Evolutionary conservation across 352 stramenopile species (phyloP), one percentile per base, ranked within the genome.

Genomic region (Paralagenidium karlingii): DNA sequence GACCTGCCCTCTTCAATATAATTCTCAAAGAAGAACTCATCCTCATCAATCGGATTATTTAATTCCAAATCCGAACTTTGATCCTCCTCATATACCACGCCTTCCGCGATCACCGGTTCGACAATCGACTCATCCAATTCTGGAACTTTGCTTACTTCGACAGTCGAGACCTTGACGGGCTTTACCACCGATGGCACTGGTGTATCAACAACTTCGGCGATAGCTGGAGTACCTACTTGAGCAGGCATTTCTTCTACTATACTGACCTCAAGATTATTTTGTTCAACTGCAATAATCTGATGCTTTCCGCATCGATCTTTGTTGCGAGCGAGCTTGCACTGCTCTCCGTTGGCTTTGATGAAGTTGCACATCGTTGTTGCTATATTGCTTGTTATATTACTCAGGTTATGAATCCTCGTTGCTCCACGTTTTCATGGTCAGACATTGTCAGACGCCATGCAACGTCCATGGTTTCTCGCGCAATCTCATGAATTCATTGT

Each of bases 211-310:
- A 55, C 38, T 19, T 41, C 37, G 40, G 41, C 22, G 22, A 48
- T 25, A 33, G 41, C 41, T 48, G 41, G 41, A 25, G 41, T 48
- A 48, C 25, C 34, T 15, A 48, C 41, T 55, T 49, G 40, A 21
- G 47, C 40, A 16, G 47, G 40, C 47, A 55, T 55, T 45, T 55
- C 40, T 49, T 55, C 47, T 45, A 55, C 47, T 55, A 55, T 55
- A 55, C 19, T 47, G 29, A 33, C 41, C 31, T 16, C 32, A 25
- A 48, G 21, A 48, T 34, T 48, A 41, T 16, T 48, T 41, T 48
- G 21, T 25, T 47, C 16, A 47, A 25, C 32, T 2, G 25, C 26
- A 48, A 34, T 48, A 42, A 48, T 48, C 34, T 20, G 41, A 48
- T 48, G 41, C 30, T 48, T 48, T 3, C 32, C 41, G 41, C 41